A percentile compares a stretch with the other conserved stretches of the same genome.
phyloP scores from a whole-genome alignment of 805 yeast genomes.

The Myxozyma neglecta region DNA sequence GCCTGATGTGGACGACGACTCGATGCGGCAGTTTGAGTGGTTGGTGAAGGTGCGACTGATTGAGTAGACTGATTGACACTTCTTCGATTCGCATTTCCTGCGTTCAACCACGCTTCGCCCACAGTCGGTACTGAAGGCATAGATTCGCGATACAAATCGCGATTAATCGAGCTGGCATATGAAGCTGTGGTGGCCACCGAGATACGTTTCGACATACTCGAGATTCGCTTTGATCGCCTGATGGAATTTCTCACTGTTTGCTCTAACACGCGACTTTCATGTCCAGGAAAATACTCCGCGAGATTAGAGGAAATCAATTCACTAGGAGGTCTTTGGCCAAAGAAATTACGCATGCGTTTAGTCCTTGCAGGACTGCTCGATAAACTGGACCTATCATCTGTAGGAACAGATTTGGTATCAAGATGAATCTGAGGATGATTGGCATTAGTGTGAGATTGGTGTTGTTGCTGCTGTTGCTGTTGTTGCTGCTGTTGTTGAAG shows the following conservation, averaged over 20 bases:
- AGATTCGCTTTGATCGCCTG: constrained; percentile 67
- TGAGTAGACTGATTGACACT: neutral
- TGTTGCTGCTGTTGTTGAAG: neutral
- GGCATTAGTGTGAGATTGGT: neutral
- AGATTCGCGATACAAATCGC: constrained; percentile 18
- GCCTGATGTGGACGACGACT: neutral
- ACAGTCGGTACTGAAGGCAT: constrained; percentile 42
- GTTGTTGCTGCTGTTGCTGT: constrained; percentile 2
- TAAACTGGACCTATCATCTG: neutral
- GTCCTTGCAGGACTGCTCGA: constrained; percentile 11
- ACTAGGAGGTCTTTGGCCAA: constrained; percentile 91
- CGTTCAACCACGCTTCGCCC: constrained; percentile 50
- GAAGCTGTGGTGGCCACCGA: constrained; percentile 40
- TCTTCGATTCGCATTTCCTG: constrained; percentile 1
- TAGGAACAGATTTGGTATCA: neutral
- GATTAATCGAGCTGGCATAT: constrained; percentile 23
- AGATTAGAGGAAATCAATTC: constrained; percentile 86
- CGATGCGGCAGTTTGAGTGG: neutral
- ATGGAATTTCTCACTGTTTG: constrained; percentile 83
- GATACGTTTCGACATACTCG: constrained; percentile 41
- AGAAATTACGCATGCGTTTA: constrained; percentile 48
- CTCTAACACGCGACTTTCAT: constrained; percentile 67
- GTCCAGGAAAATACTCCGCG: constrained; percentile 88
- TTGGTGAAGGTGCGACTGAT: neutral
- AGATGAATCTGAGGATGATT: neutral